These are phyloP conservation scores for Przewalskia tangutica DNA, from an alignment of 257 asterid genomes.

Conservation along the genomic window DNA sequence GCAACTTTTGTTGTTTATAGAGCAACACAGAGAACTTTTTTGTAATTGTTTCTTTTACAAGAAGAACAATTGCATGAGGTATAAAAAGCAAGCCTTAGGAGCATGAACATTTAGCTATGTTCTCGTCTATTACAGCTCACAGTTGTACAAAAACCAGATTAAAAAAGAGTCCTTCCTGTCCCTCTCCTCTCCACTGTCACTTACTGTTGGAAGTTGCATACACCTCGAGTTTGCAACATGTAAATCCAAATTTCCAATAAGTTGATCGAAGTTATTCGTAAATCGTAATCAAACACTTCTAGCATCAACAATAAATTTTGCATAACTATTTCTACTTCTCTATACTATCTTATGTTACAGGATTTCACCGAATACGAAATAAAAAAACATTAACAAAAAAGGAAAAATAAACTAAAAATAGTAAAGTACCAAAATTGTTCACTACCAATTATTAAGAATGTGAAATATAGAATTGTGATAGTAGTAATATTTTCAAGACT, in stretches of 20 bases:
- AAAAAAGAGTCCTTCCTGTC: background rate
- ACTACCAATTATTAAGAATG: too few relatives aligned
- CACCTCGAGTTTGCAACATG: background rate
- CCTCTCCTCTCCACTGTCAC: background rate
- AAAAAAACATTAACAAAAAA: too few relatives aligned
- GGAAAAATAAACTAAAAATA: too few relatives aligned
- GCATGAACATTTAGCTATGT: background rate
- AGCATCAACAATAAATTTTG: too few relatives aligned
- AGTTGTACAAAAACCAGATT: background rate
- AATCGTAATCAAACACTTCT: too few relatives aligned
- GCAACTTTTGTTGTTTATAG: background rate
- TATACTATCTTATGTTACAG: too few relatives aligned
- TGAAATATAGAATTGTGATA: too few relatives aligned
- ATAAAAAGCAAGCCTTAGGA: background rate
- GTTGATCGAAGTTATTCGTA: background rate
- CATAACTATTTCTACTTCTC: too few relatives aligned
- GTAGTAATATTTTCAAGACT: too few relatives aligned
- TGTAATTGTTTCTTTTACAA: background rate
- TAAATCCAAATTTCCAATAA: background rate
- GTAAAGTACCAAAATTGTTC: too few relatives aligned
- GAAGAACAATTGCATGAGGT: background rate
- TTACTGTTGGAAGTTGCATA: background rate
- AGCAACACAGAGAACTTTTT: background rate
- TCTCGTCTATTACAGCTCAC: background rate
- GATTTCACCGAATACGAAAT: too few relatives aligned